These are phyloP conservation scores for Pyrus hybrid DNA, from an alignment of 331 rosid species.

Conservation along the genomic window DNA sequence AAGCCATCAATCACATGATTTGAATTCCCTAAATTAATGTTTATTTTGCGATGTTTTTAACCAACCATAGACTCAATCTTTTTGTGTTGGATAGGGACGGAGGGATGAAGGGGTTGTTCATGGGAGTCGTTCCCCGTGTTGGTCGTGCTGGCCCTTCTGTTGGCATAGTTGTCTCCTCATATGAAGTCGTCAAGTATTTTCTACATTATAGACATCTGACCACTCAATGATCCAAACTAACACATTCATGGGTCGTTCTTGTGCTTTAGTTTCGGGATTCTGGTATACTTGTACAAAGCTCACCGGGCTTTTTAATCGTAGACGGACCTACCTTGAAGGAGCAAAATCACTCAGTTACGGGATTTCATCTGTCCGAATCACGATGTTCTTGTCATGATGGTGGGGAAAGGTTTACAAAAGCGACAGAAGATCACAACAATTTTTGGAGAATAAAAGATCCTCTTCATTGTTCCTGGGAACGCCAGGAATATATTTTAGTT, in stretches of 20 bases:
- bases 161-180: constrained; percentile 86
- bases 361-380: not conserved
- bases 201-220: constrained; percentile 33
- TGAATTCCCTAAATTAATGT: not conserved
- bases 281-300: not conserved
- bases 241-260: not conserved
- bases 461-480: not conserved
- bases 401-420: not conserved
- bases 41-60: not conserved
- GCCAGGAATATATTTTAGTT: too few species aligned
- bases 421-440: not conserved
- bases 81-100: constrained; percentile 68
- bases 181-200: constrained; percentile 77
- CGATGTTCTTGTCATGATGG: not conserved
- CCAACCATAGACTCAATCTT: not conserved
- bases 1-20: not conserved
- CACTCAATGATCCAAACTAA: constrained; percentile 1
- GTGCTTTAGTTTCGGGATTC: not conserved
- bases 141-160: constrained; percentile 92
- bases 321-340: not conserved
- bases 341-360: not conserved
- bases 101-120: constrained; percentile 65
- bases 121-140: constrained; percentile 80
- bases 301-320: not conserved
- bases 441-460: not conserved